Percentiles rank a stretch among this genome's conserved stretches.
Conservation (phyloP, 768 basidiomycete genomes). For the Asterophora parasitica region DNA sequence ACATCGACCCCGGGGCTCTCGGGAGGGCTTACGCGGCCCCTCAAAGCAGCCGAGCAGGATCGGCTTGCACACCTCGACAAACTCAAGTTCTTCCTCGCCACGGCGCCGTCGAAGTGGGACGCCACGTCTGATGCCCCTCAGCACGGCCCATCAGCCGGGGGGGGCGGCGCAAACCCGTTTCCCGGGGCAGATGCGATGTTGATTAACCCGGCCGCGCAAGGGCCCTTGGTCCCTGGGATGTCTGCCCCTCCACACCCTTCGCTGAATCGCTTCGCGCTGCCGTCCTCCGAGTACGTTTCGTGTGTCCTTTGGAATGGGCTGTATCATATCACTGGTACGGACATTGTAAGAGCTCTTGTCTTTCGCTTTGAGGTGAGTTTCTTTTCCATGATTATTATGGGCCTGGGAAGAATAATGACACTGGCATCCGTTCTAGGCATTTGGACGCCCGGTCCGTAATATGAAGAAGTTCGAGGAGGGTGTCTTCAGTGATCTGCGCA, state of each 20-base stretch:
- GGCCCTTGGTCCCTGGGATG: conserved; percentile 31
- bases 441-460: conserved; percentile 84
- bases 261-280: conserved; percentile 83
- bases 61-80: conserved; percentile 70
- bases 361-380: conserved; percentile 79
- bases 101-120: conserved; percentile 76
- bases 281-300: conserved; percentile 81
- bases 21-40: conserved; percentile 47
- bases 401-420: not conserved
- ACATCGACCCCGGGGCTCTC: conserved; percentile 29
- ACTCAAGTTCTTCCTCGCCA: conserved; percentile 87
- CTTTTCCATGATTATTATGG: conserved; percentile 2
- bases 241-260: conserved; percentile 63
- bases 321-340: conserved; percentile 94
- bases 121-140: conserved; percentile 9
- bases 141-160: too few species aligned
- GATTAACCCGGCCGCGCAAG: conserved; percentile 15
- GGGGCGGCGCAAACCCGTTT: conserved; percentile 3
- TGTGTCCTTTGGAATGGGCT: conserved; percentile 91
- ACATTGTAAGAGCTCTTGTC: conserved; percentile 92
- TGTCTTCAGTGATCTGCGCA: conserved; percentile 88
- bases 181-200: conserved; percentile 5
- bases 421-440: conserved; percentile 41
- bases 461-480: conserved; percentile 99
- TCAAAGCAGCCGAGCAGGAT: conserved; percentile 62